These are phyloP conservation scores for Fomitopsis palustris DNA, from an alignment of 1,284 basidiomycete genomes.

Conservation along the genomic window DNA sequence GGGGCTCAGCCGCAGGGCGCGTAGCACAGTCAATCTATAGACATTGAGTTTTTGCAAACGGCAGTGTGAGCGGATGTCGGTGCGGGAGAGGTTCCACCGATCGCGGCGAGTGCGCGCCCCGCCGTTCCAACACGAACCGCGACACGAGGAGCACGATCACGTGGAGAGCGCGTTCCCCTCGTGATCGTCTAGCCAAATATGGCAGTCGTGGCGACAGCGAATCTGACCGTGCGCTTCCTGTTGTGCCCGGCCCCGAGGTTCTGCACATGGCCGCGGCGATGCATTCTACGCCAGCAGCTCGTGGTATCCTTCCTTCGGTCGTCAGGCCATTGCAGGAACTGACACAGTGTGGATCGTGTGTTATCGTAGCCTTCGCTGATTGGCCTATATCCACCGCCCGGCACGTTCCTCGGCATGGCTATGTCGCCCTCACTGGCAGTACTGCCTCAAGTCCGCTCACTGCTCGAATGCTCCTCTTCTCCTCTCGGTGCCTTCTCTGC, in stretches of 20 bases:
- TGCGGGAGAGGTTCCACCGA: neutral
- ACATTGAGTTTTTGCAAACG: neutral
- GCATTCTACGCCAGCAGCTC: too few relatives aligned
- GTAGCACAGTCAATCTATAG: neutral
- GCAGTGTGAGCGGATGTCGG: neutral
- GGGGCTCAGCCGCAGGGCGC: neutral
- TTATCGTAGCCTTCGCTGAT: too few relatives aligned
- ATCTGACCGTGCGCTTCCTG: neutral
- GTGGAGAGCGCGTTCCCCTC: conserved; percentile 21
- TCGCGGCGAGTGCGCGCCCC: neutral
- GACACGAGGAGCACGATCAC: conserved; percentile 25
- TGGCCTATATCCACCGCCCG: neutral
- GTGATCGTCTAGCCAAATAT: conserved; percentile 4
- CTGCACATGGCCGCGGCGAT: neutral
- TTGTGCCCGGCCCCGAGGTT: neutral
- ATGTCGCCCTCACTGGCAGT: neutral
- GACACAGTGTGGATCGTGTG: too few relatives aligned
- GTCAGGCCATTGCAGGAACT: too few relatives aligned
- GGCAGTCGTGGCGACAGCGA: too few relatives aligned
- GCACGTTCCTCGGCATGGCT: neutral
- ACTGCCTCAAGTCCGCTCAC: neutral
- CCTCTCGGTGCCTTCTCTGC: neutral
- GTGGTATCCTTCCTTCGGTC: too few relatives aligned
- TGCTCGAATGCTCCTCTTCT: neutral
- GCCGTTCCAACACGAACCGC: neutral